These are phyloP conservation scores for Dactylonectria estremocensis DNA, from an alignment of 2,329 filamentous ascomycete genomes.

Conservation along the genomic window DNA sequence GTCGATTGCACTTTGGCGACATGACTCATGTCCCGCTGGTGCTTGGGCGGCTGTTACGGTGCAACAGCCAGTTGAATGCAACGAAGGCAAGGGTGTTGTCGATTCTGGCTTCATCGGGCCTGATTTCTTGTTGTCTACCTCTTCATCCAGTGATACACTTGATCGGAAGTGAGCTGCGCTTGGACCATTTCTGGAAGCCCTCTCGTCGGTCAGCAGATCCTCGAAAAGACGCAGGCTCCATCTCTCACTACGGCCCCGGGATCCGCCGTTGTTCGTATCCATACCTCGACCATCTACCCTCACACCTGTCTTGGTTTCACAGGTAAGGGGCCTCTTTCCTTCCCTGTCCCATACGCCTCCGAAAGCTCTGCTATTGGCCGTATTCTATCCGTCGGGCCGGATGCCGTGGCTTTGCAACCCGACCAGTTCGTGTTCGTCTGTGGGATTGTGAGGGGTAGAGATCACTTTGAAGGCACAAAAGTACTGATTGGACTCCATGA, in stretches of 20 bases:
- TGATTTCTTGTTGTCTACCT: background rate
- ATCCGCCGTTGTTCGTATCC: slow-evolving; percentile 33
- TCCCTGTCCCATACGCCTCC: slow-evolving; percentile 17
- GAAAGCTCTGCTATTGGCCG: slow-evolving; percentile 26
- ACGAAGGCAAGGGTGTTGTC: too few species aligned
- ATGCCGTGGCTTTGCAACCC: slow-evolving; percentile 24
- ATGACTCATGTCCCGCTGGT: background rate
- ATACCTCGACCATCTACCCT: slow-evolving; percentile 33
- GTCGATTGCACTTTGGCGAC: slow-evolving; percentile 18
- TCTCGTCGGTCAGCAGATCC: too few species aligned
- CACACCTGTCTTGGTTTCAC: slow-evolving; percentile 32
- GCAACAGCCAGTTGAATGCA: background rate
- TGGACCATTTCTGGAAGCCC: too few species aligned
- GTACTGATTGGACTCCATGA: slow-evolving; percentile 34
- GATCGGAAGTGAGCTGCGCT: too few species aligned
- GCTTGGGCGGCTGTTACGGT: slow-evolving; percentile 6
- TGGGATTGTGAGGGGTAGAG: slow-evolving; percentile 28
- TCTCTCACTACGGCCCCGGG: background rate
- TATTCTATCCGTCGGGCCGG: slow-evolving; percentile 30
- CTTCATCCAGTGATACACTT: background rate
- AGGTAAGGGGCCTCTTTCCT: slow-evolving; percentile 27
- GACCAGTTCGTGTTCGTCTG: slow-evolving; percentile 37
- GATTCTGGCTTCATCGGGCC: background rate
- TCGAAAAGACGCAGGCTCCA: slow-evolving; percentile 20
- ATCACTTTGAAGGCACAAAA: slow-evolving; percentile 24